Conservation (phyloP, 129 eudicot species). For the Erigeron canadensis region DNA sequence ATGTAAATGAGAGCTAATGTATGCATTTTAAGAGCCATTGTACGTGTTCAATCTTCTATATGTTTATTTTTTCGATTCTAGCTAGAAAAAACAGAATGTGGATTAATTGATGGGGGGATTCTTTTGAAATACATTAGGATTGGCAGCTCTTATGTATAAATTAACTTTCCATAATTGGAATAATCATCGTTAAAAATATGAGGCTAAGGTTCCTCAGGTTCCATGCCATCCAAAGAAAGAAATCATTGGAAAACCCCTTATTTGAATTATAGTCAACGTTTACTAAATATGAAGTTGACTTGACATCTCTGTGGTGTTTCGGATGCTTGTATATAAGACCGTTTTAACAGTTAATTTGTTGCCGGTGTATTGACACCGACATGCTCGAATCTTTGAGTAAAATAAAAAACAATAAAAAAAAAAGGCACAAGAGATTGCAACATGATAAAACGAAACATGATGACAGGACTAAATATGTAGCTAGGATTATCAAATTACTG, state of each 20-base stretch:
- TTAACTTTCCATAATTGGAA: slow-evolving; percentile 17
- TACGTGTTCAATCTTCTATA: slow-evolving; percentile 8
- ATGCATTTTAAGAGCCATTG: slow-evolving; percentile 22
- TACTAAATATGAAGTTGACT: background rate
- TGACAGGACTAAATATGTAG: too few relatives aligned
- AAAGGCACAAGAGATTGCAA: too few relatives aligned
- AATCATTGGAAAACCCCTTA: background rate
- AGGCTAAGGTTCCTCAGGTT: slow-evolving; percentile 21
- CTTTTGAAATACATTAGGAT: slow-evolving; percentile 17
- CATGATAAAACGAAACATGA: too few relatives aligned
- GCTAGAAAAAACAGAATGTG: slow-evolving; percentile 9
- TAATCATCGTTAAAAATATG: slow-evolving; percentile 4
- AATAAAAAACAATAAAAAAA: too few relatives aligned
- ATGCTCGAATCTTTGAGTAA: too few relatives aligned
- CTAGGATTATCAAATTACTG: too few relatives aligned
- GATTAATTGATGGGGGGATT: background rate
- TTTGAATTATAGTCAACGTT: background rate
- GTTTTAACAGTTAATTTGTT: too few relatives aligned
- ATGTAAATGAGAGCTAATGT: slow-evolving; percentile 12
- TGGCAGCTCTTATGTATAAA: slow-evolving; percentile 18
- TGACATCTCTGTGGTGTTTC: background rate
- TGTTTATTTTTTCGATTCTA: background rate
- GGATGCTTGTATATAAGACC: too few relatives aligned
- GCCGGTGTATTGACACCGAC: too few relatives aligned
- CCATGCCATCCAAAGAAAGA: background rate